These are phyloP conservation scores for Cercophora newfieldiana DNA, from an alignment of 495 filamentous ascomycete genomes.

Conservation along the genomic window DNA sequence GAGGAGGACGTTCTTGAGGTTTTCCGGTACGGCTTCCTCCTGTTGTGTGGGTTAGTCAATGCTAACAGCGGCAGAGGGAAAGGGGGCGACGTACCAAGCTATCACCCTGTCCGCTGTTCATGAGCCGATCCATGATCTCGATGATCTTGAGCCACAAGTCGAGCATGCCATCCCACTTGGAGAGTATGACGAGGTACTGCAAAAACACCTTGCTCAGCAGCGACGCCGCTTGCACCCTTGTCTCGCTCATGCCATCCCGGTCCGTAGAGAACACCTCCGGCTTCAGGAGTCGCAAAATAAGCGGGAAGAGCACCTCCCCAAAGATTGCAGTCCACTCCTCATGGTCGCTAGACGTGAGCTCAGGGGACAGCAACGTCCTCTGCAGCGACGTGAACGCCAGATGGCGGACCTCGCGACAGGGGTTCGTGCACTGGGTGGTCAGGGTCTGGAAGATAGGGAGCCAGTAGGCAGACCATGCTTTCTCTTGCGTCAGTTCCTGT, in stretches of 20 bases:
- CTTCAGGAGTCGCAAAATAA: slow-evolving; percentile 84
- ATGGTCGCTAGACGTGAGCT: slow-evolving; percentile 74
- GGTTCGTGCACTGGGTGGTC: slow-evolving; percentile 88
- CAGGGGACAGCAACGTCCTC: slow-evolving; percentile 74
- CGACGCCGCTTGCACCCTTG: slow-evolving; percentile 86
- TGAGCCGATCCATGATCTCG: slow-evolving; percentile 91
- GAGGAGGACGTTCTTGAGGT: slow-evolving; percentile 91
- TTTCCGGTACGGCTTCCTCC: slow-evolving; percentile 95
- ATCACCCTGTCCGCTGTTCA: slow-evolving; percentile 94
- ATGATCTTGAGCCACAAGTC: slow-evolving; percentile 91
- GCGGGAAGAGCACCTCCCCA: slow-evolving; percentile 90
- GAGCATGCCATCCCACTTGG: slow-evolving; percentile 87
- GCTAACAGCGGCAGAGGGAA: background rate
- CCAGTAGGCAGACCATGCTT: slow-evolving; percentile 98
- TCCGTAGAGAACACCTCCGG: slow-evolving; percentile 95
- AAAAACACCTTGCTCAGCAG: slow-evolving; percentile 93
- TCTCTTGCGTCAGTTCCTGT: slow-evolving; percentile 25
- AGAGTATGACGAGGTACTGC: slow-evolving; percentile 84
- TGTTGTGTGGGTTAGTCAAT: slow-evolving; percentile 38
- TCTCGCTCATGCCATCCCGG: slow-evolving; percentile 91
- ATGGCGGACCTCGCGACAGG: slow-evolving; percentile 89
- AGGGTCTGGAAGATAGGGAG: slow-evolving; percentile 88
- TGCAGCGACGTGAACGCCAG: slow-evolving; percentile 87
- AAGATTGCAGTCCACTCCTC: slow-evolving; percentile 96
- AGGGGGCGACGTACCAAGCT: slow-evolving; percentile 64